A percentile compares a stretch with the other conserved stretches of the same genome.
Evolutionary conservation across 805 yeast species (phyloP).

Genomic region (Ascoidea asiatica): DNA sequence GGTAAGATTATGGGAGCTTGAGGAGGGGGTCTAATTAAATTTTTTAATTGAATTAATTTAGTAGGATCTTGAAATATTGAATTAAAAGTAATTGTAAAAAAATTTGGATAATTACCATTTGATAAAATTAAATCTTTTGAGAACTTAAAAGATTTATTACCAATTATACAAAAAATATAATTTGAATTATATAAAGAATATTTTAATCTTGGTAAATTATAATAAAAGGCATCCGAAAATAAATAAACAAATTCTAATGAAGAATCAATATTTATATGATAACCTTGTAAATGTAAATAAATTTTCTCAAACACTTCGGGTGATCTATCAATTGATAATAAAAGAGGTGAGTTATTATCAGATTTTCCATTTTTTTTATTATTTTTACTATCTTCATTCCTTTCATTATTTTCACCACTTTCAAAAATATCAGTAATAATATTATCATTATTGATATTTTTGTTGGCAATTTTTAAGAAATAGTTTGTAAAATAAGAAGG

Average conservation of each 20-base stretch:
- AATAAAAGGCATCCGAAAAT: slow-evolving; percentile 61
- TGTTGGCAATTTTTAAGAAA: slow-evolving; percentile 38
- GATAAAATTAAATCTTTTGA: slow-evolving; percentile 37
- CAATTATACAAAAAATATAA: slow-evolving; percentile 38
- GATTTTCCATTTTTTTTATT: slow-evolving; percentile 4
- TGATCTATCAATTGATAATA: slow-evolving; percentile 60
- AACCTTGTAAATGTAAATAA: slow-evolving; percentile 69
- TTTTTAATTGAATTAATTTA: slow-evolving; percentile 21
- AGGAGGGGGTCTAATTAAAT: slow-evolving; percentile 68
- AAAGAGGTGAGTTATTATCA: too few relatives aligned
- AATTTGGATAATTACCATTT: slow-evolving; percentile 69
- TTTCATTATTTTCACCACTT: too few relatives aligned
- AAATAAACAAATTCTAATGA: slow-evolving; percentile 51
- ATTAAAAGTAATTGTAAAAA: slow-evolving; percentile 49
- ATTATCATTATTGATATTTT: slow-evolving; percentile 19
- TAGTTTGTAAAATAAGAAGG: slow-evolving; percentile 80
- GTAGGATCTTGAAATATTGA: slow-evolving; percentile 38
- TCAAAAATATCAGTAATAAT: slow-evolving; percentile 14
- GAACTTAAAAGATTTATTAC: slow-evolving; percentile 45
- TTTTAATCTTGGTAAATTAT: slow-evolving; percentile 45
- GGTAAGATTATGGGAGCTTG: slow-evolving; percentile 38
- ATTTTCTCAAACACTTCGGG: slow-evolving; percentile 57
- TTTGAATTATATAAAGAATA: slow-evolving; percentile 37
- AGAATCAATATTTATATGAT: slow-evolving; percentile 43
- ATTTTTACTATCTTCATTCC: too few relatives aligned